Percentiles rank a stretch among this genome's conserved stretches.
Evolutionary conservation across 2,329 filamentous ascomycete species (phyloP).

Genomic region (Rasamsonia emersonii): DNA sequence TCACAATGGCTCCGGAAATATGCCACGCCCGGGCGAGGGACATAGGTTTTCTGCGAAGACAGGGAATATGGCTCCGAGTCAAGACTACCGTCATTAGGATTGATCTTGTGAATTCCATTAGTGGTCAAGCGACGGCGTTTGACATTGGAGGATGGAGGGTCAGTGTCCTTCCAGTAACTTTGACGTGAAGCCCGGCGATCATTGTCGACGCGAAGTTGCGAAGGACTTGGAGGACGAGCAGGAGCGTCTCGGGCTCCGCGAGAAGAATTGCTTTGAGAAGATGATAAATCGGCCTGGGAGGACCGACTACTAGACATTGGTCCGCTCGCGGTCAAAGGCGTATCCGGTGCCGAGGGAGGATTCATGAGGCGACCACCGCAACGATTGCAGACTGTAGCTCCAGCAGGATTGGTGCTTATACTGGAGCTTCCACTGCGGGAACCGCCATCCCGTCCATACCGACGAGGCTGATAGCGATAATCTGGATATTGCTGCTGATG

Average conservation of each 20-base stretch:
- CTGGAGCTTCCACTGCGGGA: constrained; percentile 25
- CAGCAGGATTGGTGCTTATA: constrained; percentile 28
- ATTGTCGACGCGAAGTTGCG: constrained; percentile 16
- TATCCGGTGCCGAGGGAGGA: constrained; percentile 33
- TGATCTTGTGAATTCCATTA: constrained; percentile 30
- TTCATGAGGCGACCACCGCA: constrained; percentile 43
- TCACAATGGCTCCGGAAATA: constrained; percentile 29
- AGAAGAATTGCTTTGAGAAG: constrained; percentile 16
- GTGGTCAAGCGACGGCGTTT: constrained; percentile 57
- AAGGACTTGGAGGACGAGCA: constrained; percentile 15
- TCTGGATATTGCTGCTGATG: constrained; percentile 86
- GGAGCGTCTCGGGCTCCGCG: constrained; percentile 14
- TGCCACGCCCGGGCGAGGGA: constrained; percentile 32
- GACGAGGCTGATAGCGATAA: constrained; percentile 86
- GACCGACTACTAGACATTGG: constrained; percentile 24
- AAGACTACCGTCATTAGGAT: constrained; percentile 30
- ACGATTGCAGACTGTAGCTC: constrained; percentile 30
- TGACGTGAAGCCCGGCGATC: constrained; percentile 17
- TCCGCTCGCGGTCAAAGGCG: constrained; percentile 30
- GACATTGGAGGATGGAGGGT: constrained; percentile 44
- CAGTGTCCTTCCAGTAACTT: constrained; percentile 22
- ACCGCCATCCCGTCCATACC: constrained; percentile 49
- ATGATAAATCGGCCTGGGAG: constrained; percentile 19
- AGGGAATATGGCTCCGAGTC: constrained; percentile 34
- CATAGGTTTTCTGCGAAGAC: constrained; percentile 30